phyloP scores from a whole-genome alignment of 768 basidiomycete genomes.

The Antrodiella citrinella region DNA sequence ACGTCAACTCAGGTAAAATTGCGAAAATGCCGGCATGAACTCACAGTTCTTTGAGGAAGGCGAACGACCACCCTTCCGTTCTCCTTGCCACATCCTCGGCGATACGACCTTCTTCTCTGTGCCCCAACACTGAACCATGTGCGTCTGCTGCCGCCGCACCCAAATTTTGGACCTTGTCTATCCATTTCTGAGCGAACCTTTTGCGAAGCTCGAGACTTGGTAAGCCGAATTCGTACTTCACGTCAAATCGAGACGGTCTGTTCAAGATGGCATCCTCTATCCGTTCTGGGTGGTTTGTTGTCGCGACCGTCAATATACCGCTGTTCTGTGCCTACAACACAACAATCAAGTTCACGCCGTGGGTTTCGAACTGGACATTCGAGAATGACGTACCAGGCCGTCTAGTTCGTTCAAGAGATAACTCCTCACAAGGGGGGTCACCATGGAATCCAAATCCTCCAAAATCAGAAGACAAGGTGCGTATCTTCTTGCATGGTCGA shows the following conservation, averaged over 20 bases:
- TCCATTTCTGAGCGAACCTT: constrained; percentile 32
- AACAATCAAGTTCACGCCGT: constrained; percentile 1
- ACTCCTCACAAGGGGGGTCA: constrained; percentile 27
- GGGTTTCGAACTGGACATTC: neutral
- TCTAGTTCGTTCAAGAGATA: constrained; percentile 36
- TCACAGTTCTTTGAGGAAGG: constrained; percentile 34
- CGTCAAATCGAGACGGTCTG: constrained; percentile 35
- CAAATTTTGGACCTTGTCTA: constrained; percentile 21
- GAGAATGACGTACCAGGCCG: constrained; percentile 13
- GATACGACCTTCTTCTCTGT: constrained; percentile 21
- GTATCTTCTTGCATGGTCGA: constrained; percentile 26
- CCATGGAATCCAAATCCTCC: constrained; percentile 36
- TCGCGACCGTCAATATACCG: constrained; percentile 31
- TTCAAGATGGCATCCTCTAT: constrained; percentile 34
- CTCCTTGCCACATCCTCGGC: constrained; percentile 27
- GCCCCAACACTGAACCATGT: constrained; percentile 7
- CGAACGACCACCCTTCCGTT: constrained; percentile 34
- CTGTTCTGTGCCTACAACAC: constrained; percentile 28
- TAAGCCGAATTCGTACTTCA: constrained; percentile 33
- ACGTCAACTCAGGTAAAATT: neutral
- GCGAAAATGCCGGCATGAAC: constrained; percentile 18
- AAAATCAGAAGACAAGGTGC: constrained; percentile 27
- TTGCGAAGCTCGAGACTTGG: constrained; percentile 25
- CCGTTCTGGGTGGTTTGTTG: constrained; percentile 37
- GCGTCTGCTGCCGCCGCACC: constrained; percentile 19